A percentile compares a stretch with the other conserved stretches of the same genome.
phyloP scores from a whole-genome alignment of 495 filamentous ascomycete genomes.

The Penicillium alfredii region DNA sequence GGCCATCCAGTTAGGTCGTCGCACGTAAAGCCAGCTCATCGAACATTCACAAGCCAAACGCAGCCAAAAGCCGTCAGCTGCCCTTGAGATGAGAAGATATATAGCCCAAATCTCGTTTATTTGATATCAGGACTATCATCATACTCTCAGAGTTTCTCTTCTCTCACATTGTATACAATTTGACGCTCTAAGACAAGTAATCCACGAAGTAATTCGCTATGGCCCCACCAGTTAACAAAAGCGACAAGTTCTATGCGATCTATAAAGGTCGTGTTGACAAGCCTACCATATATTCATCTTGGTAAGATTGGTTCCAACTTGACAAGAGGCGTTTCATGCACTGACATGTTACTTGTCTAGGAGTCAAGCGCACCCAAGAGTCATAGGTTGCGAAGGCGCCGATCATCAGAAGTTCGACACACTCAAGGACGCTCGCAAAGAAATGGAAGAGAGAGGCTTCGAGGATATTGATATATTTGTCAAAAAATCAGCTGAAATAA shows the following conservation, averaged over 20 bases:
- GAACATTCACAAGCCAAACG: background rate
- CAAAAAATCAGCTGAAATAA: background rate
- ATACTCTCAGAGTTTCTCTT: background rate
- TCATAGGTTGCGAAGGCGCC: too few species aligned
- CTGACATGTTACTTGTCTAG: too few species aligned
- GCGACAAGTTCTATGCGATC: background rate
- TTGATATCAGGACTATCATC: background rate
- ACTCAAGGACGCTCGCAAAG: background rate
- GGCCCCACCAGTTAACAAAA: background rate
- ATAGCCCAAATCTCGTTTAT: background rate
- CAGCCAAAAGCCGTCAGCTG: background rate
- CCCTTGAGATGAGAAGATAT: background rate
- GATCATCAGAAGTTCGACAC: background rate
- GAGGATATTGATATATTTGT: background rate
- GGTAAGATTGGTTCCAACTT: background rate
- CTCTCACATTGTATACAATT: background rate
- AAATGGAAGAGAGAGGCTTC: background rate
- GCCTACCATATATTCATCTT: slow-evolving; percentile 2
- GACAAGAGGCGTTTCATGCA: background rate
- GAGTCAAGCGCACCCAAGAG: too few species aligned
- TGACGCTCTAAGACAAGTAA: background rate
- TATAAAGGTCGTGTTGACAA: slow-evolving; percentile 1
- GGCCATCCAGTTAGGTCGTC: slow-evolving; percentile 20
- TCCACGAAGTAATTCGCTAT: background rate
- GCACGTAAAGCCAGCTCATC: background rate